Evolutionary conservation across 2,329 filamentous ascomycete species (phyloP).

Genomic region (Sordariomycetes sp.): DNA sequence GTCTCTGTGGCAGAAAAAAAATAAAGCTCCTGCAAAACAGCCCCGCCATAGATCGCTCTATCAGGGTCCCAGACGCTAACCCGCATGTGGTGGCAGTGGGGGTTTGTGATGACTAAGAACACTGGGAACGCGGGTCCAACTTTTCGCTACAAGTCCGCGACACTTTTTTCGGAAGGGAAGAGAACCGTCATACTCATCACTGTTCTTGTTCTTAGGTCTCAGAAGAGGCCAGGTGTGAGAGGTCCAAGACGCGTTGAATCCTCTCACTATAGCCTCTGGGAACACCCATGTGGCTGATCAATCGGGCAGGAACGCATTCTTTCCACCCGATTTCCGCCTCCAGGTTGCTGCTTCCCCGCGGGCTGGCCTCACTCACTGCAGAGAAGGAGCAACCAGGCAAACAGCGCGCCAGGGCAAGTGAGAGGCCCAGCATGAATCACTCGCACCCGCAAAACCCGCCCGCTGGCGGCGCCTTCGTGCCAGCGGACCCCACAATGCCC

Average conservation of each 20-base stretch:
- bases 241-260: background rate
- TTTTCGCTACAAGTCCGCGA: background rate
- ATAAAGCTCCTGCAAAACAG: background rate
- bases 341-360: too few relatives aligned
- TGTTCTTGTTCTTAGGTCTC: background rate
- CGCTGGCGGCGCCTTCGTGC: background rate
- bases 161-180: background rate
- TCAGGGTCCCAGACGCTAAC: background rate
- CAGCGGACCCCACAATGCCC: background rate
- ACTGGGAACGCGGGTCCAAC: background rate
- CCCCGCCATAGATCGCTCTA: background rate
- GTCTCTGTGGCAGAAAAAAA: background rate
- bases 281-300: background rate
- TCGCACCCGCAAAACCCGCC: background rate
- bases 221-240: background rate
- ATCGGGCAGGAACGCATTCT: background rate
- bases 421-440: background rate
- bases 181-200: background rate
- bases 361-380: background rate
- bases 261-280: background rate
- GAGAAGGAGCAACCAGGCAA: background rate
- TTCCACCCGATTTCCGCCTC: background rate
- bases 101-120: background rate
- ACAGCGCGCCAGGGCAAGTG: background rate
- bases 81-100: background rate